Evolutionary conservation across 805 yeast species (phyloP).

Genomic region (Scheffersomyces ergatensis): DNA sequence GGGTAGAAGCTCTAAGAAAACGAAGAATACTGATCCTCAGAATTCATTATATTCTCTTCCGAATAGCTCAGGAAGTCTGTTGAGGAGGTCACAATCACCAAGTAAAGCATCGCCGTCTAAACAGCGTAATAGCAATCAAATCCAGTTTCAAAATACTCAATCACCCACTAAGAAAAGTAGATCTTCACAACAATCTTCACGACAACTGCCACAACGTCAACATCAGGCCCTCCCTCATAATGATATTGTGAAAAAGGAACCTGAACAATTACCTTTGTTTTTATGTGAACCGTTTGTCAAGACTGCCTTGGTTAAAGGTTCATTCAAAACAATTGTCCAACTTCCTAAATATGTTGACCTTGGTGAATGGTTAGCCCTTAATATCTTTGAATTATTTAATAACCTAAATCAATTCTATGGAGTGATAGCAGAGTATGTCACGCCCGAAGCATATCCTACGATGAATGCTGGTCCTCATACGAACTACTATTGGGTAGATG

Average conservation of each 20-base stretch:
- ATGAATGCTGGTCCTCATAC: constrained; percentile 96
- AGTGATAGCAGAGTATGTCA: constrained; percentile 85
- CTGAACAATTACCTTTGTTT: constrained; percentile 55
- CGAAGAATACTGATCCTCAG: constrained; percentile 30
- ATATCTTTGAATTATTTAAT: constrained; percentile 84
- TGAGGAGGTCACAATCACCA: constrained; percentile 37
- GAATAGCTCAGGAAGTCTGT: constrained; percentile 30
- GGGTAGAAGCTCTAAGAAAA: constrained; percentile 45
- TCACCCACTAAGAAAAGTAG: constrained; percentile 6
- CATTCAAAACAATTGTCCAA: constrained; percentile 93
- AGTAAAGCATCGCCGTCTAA: constrained; percentile 43
- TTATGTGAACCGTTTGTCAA: constrained; percentile 90
- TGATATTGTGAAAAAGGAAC: constrained; percentile 6
- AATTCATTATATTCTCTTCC: constrained; percentile 31
- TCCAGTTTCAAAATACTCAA: not conserved
- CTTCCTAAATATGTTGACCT: constrained; percentile 91
- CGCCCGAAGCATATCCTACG: constrained; percentile 84
- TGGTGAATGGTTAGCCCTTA: constrained; percentile 95
- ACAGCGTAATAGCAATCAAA: constrained; percentile 12
- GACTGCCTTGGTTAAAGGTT: constrained; percentile 93
- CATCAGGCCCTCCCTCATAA: constrained; percentile 6
- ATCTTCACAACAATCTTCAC: constrained; percentile 9
- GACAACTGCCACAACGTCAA: constrained; percentile 9
- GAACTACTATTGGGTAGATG: constrained; percentile 88
- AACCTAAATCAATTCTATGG: constrained; percentile 87